phyloP scores from a whole-genome alignment of 2,329 filamentous ascomycete species.

The Penicillium brevicompactum region DNA sequence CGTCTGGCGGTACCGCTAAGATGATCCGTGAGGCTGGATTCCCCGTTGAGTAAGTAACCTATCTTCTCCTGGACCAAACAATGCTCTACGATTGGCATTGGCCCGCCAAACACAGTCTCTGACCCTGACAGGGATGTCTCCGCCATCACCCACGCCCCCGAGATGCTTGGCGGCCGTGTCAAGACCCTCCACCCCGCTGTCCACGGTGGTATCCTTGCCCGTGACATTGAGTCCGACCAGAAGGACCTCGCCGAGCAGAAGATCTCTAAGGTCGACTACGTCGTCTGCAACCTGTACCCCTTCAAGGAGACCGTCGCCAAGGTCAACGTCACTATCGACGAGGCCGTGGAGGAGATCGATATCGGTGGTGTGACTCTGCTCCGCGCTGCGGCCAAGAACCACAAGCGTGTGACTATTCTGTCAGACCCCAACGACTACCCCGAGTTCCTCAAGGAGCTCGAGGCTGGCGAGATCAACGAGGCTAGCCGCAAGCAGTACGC shows the following conservation, averaged over 20 bases:
- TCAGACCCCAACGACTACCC: slow-evolving; percentile 93
- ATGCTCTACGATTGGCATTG: neutral
- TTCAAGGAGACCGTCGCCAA: slow-evolving; percentile 99
- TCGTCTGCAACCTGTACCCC: slow-evolving; percentile 98
- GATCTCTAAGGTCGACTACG: slow-evolving; percentile 92
- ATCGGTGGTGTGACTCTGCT: slow-evolving; percentile 97
- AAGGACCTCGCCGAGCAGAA: slow-evolving; percentile 95
- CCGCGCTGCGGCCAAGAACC: slow-evolving; percentile 96
- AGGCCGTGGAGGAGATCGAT: slow-evolving; percentile 98
- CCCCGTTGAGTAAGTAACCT: slow-evolving; percentile 75
- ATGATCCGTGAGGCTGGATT: slow-evolving; percentile 97
- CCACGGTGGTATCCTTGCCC: slow-evolving; percentile 81
- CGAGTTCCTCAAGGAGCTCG: slow-evolving; percentile 88
- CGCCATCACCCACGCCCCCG: slow-evolving; percentile 92
- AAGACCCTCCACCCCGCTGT: slow-evolving; percentile 98
- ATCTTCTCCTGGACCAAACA: neutral
- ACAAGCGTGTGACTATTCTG: slow-evolving; percentile 90
- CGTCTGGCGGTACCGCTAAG: slow-evolving; percentile 91
- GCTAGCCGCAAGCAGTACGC: slow-evolving; percentile 85
- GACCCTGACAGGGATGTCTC: slow-evolving; percentile 75
- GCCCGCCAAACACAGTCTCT: neutral
- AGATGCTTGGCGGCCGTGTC: slow-evolving; percentile 90
- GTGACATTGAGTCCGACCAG: slow-evolving; percentile 91
- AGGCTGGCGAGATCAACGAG: slow-evolving; percentile 81
- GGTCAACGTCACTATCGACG: slow-evolving; percentile 92